A percentile compares a stretch with the other conserved stretches of the same genome.
phyloP scores from a whole-genome alignment of 129 eudicot genomes.

The Lactuca saligna region DNA sequence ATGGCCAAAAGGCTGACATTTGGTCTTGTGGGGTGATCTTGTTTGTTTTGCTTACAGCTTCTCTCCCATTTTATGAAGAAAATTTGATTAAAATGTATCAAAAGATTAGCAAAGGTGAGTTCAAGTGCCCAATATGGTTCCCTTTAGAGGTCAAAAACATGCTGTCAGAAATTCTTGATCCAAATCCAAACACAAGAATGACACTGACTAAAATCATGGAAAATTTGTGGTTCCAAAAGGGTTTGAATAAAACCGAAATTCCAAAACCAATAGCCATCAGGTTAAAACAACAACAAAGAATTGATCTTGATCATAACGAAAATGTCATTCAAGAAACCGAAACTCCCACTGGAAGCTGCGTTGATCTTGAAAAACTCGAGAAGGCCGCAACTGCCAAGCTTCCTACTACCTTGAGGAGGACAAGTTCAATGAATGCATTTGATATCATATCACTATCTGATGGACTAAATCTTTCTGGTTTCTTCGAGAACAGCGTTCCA shows the following conservation, averaged over 20 bases:
- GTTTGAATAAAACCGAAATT: slow-evolving; percentile 32
- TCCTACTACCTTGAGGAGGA: slow-evolving; percentile 24
- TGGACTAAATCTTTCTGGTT: slow-evolving; percentile 57
- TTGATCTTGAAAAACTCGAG: slow-evolving; percentile 8
- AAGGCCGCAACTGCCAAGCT: not conserved
- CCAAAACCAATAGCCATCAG: slow-evolving; percentile 26
- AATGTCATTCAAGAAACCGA: slow-evolving; percentile 18
- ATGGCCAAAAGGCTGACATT: slow-evolving; percentile 66
- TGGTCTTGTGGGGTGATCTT: slow-evolving; percentile 88
- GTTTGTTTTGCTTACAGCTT: slow-evolving; percentile 61
- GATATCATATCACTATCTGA: slow-evolving; percentile 58
- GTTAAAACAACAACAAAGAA: slow-evolving; percentile 15
- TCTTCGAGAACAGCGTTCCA: slow-evolving; percentile 41
- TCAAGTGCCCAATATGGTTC: slow-evolving; percentile 58
- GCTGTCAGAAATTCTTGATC: slow-evolving; percentile 52
- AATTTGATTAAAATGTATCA: slow-evolving; percentile 64
- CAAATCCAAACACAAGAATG: slow-evolving; percentile 53
- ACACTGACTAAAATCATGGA: slow-evolving; percentile 42
- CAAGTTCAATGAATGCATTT: slow-evolving; percentile 58
- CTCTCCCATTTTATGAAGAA: slow-evolving; percentile 59
- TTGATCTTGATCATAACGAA: slow-evolving; percentile 31
- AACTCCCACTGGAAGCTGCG: slow-evolving; percentile 8
- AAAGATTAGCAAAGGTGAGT: slow-evolving; percentile 55
- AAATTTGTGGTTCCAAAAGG: slow-evolving; percentile 57
- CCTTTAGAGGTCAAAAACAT: slow-evolving; percentile 50